Conservation (phyloP, 768 basidiomycete genomes). For the Leccinum uliginosum region DNA sequence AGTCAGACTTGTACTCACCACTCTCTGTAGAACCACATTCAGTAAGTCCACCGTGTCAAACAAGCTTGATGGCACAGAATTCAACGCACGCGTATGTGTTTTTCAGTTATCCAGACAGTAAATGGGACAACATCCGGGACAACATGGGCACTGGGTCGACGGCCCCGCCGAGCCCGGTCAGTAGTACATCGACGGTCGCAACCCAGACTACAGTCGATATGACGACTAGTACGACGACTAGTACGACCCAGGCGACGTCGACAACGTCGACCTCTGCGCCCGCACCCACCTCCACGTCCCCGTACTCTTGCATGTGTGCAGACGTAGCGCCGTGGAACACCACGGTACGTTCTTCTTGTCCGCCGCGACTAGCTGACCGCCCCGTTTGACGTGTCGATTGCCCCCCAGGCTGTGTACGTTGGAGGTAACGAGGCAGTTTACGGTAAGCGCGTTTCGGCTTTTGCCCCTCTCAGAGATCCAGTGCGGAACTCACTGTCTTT, state of each 20-base stretch:
- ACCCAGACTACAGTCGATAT: neutral
- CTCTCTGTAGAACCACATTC: constrained; percentile 51
- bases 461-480: neutral
- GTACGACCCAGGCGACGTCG: neutral
- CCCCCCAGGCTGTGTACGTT: constrained; percentile 25
- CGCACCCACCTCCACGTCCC: constrained; percentile 6
- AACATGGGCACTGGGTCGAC: constrained; percentile 47
- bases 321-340: constrained; percentile 40
- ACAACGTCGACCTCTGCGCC: constrained; percentile 6
- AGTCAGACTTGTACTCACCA: neutral
- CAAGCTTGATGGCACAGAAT: neutral
- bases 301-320: constrained; percentile 35
- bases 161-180: constrained; percentile 19
- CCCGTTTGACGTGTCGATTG: neutral
- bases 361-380: neutral
- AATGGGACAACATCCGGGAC: constrained; percentile 65
- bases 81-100: neutral
- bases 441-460: constrained; percentile 27
- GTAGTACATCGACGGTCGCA: constrained; percentile 3
- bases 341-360: constrained; percentile 11
- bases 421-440: constrained; percentile 40
- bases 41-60: constrained; percentile 28
- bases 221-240: neutral
- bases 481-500: neutral
- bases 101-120: constrained; percentile 58